Evolutionary conservation across 2,329 filamentous ascomycete genomes (phyloP), one percentile per base, ranked within the genome.

Genomic region (Cephalotrichum gorgonifer): DNA sequence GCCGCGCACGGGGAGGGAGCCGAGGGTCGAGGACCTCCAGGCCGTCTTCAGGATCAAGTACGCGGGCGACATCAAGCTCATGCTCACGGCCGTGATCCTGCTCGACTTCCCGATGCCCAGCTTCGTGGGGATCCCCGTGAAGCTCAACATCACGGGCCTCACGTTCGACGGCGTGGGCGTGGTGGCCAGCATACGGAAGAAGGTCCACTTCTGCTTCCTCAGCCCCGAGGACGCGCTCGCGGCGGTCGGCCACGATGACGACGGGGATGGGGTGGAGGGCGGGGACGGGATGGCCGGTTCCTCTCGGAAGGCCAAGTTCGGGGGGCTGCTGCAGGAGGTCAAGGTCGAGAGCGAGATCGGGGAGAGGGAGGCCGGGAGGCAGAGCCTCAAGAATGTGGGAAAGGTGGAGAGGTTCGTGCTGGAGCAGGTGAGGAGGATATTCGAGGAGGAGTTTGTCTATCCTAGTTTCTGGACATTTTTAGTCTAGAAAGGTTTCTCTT

Each of bases 391-490:
- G 74, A 98, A 98, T 64, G 91, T 98, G 45, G 91, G 93, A 51
- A 98, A 98, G 73, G 93, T 98, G 51, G 93, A 98, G 71, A 86
- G 88, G 59, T 98, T 98, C 64, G 88, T 98, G 50, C 74, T 98
- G 52, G 91, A 97, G 64, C 91, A 97, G 67, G 93, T 98, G 53
- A 82, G 91, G 62, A 80, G 89, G 60, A 97, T 98, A 58, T 97
- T 98, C 60, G 93, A 98, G 67, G 93, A 97, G 62, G 93, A 98
- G 65, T 93, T 97, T 69, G 90, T 97, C 53, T 97, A 95, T 69
- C 93, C 93, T 42, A 96, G 90, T 66, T 97, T 94, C 67, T 97
- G 91, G 90, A 97, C 91, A 1, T 96, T 97, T 65, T 70, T 98
- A 58, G 84, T 97, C 42, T 95, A 67, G 60, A 45, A 26, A 33